Base-by-base conservation (phyloP, 371 early-diverging fungal genomes). In the Circinella minor region DNA sequence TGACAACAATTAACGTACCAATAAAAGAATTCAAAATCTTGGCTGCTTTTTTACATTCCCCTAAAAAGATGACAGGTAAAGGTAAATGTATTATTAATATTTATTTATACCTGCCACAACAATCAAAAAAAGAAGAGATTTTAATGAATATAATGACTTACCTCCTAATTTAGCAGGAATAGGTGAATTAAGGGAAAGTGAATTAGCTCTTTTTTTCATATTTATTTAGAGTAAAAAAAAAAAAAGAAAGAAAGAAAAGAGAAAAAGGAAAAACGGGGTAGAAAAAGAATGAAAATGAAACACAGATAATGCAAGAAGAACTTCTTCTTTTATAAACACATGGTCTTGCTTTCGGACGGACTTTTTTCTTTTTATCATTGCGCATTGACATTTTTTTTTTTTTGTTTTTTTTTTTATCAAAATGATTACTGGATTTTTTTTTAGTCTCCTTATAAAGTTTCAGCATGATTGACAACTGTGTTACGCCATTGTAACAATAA, bases 1-100 rank as follows among this genome's bases (percentile, higher is more conserved):
- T 46, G 64, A 13, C 37, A 15, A 5, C 14, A 14, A 27, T 36
- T 38, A 17, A 38, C 77, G 72, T 83, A 86, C 89, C 89, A 59
- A 89, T 84, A 72, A 93, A 94, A 69, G 88, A 78, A 74, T 93
- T 91, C 55, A 94, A 76, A 61, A 93, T 94, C 76, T 91, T 90
- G 43, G 93, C 84, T 2, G 92, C 93, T 69, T 92, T 89, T 72
- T 86, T 84, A 74, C 93, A 92, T 82, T 93, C 93, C 48, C 89
- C 89, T 83, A 62, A 36, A 10, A 3, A 51, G 17, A 51, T n/a
- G n/a, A 51, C 14, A 51, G 51, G 51, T 51, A 51, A 14, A n/a
- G 14, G 15, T 15, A 6, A 17, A n/a, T 17, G 15, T 51, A 17
- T 51, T 13, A n/a, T 51, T 51, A n/a, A 51, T 51, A 43, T 43